These are phyloP conservation scores for Cladosporium oxysporum DNA, from an alignment of 2,329 filamentous ascomycete species.

Conservation along the genomic window DNA sequence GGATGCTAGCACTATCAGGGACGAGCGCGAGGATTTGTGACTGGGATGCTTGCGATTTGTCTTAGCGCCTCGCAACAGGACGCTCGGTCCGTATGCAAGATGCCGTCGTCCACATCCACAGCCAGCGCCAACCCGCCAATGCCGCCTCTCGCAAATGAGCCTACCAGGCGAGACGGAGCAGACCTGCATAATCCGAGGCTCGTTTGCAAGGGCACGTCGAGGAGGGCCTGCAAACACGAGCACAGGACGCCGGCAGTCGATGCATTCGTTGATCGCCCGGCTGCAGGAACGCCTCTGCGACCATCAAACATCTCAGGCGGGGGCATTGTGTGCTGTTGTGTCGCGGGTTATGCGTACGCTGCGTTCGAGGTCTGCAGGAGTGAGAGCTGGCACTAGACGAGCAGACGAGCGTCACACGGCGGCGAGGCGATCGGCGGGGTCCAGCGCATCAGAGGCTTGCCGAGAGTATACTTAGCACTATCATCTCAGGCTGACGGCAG, in stretches of 20 bases:
- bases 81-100: slow-evolving; percentile 9
- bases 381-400: not conserved
- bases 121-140: slow-evolving; percentile 6
- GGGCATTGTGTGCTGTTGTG: not conserved
- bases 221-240: not conserved
- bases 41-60: slow-evolving; percentile 13
- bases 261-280: not conserved
- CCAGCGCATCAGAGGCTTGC: slow-evolving; percentile 14
- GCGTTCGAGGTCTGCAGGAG: not conserved
- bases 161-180: not conserved
- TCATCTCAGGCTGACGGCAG: not conserved
- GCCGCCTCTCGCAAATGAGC: slow-evolving; percentile 6
- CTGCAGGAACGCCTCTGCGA: slow-evolving; percentile 2
- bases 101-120: slow-evolving; percentile 1
- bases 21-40: slow-evolving; percentile 13
- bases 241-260: not conserved
- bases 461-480: not conserved
- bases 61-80: slow-evolving; percentile 7
- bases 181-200: slow-evolving; percentile 5
- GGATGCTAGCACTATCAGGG: not conserved
- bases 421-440: slow-evolving; percentile 14
- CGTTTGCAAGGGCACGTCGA: not conserved
- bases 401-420: slow-evolving; percentile 13
- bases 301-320: not conserved
- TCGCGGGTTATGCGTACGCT: not conserved